A percentile compares a stretch with the other conserved stretches of the same genome.
These are phyloP conservation scores for Clarireedia homoeocarpa DNA, from an alignment of 2,329 filamentous ascomycete species.

Conservation along the genomic window DNA sequence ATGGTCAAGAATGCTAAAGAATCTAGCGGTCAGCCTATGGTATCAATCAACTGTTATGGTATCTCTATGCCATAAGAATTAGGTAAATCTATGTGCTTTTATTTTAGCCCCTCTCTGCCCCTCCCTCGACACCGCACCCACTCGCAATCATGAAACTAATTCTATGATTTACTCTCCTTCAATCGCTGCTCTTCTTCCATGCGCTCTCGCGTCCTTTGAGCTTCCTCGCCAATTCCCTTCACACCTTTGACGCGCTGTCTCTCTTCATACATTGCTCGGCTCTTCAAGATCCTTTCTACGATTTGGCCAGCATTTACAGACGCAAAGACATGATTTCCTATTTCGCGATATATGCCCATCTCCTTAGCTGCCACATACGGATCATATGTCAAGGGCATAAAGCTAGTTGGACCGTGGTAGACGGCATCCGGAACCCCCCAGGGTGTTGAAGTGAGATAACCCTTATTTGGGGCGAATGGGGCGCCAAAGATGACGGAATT, in stretches of 20 bases:
- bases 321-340: constrained; percentile 69
- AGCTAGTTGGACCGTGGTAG: constrained; percentile 93
- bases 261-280: constrained; percentile 81
- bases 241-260: constrained; percentile 83
- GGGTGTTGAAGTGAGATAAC: constrained; percentile 69
- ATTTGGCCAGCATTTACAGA: constrained; percentile 90
- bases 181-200: constrained; percentile 39
- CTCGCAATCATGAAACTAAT: not conserved
- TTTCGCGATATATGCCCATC: constrained; percentile 77
- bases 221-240: constrained; percentile 71
- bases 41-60: not conserved
- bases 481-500: constrained; percentile 83
- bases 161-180: constrained; percentile 16
- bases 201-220: constrained; percentile 52
- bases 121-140: not conserved
- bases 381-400: constrained; percentile 59
- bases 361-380: constrained; percentile 74
- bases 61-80: not conserved
- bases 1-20: not conserved
- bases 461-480: constrained; percentile 74
- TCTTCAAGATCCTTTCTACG: constrained; percentile 81
- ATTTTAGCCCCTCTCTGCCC: not conserved
- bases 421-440: constrained; percentile 69
- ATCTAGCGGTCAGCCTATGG: not conserved
- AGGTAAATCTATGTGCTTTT: not conserved